These are phyloP conservation scores for Musa schizocarpa DNA, from an alignment of 176 grass and related monocot species.

Conservation along the genomic window DNA sequence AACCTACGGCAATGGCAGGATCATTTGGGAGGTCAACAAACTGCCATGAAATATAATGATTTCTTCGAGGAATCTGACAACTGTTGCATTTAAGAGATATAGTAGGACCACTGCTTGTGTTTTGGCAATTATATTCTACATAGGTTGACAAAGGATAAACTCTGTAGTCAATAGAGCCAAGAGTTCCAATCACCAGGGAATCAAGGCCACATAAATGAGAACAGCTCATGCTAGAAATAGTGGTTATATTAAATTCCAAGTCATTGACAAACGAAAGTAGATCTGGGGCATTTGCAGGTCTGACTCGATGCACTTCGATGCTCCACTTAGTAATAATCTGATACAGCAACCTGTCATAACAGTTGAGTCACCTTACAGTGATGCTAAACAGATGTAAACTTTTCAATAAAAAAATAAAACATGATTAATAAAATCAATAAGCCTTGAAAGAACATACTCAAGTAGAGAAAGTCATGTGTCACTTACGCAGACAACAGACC, in stretches of 20 bases:
- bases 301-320: conserved; percentile 66
- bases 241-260: conserved; percentile 84
- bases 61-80: conserved; percentile 68
- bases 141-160: conserved; percentile 47
- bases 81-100: conserved; percentile 67
- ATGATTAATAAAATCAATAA: neutral
- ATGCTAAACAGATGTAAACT: neutral
- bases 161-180: conserved; percentile 77
- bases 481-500: conserved; percentile 80
- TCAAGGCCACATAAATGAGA: conserved; percentile 35
- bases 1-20: conserved; percentile 61
- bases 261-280: conserved; percentile 71
- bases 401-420: neutral
- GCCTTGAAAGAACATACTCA: neutral
- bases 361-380: neutral
- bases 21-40: conserved; percentile 59
- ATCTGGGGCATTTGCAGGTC: conserved; percentile 84
- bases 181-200: conserved; percentile 51
- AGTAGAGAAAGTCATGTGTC: neutral
- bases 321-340: conserved; percentile 57
- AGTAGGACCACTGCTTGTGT: conserved; percentile 64
- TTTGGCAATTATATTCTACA: conserved; percentile 54
- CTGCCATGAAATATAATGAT: conserved; percentile 87
- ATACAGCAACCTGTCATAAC: conserved; percentile 55
- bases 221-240: conserved; percentile 81